Evolutionary conservation across 495 filamentous ascomycete species (phyloP).

Genomic region (Jackrogersella minutella): DNA sequence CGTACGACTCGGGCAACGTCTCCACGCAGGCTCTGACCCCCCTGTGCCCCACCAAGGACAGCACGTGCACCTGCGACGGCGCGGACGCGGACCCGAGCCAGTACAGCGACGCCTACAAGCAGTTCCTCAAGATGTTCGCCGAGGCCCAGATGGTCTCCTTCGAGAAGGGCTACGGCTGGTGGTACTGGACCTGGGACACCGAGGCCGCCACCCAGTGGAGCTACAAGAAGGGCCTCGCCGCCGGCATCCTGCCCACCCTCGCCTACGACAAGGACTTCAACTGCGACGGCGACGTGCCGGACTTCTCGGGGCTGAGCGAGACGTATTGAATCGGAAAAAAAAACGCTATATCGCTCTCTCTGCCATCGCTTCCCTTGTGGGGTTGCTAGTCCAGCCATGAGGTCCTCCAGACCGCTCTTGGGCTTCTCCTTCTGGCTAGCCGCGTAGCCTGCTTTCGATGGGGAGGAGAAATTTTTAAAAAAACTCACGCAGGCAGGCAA

Average conservation of each 20-base stretch:
- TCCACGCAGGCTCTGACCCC: constrained; percentile 64
- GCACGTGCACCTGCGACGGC: constrained; percentile 71
- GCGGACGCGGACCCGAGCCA: constrained; percentile 75
- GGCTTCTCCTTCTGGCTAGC: background rate
- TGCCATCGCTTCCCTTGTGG: background rate
- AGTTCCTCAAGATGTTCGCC: constrained; percentile 87
- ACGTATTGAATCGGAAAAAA: too few relatives aligned
- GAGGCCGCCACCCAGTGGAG: constrained; percentile 85
- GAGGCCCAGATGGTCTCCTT: constrained; percentile 95
- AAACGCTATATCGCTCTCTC: background rate
- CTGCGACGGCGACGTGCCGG: constrained; percentile 73
- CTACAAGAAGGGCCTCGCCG: constrained; percentile 83
- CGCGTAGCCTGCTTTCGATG: background rate
- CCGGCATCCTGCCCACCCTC: constrained; percentile 82
- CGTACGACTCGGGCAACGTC: constrained; percentile 64
- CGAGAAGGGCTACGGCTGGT: constrained; percentile 93
- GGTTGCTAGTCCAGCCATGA: too few relatives aligned
- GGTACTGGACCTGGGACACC: constrained; percentile 89
- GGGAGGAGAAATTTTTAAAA: too few relatives aligned
- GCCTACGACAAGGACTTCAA: constrained; percentile 79
- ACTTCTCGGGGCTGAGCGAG: constrained; percentile 62
- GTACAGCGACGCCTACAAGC: constrained; percentile 81
- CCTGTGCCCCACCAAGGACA: constrained; percentile 71
- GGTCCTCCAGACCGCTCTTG: too few relatives aligned
- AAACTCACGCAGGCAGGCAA: too few relatives aligned